Base-by-base conservation (phyloP, 129 eudicot species). In the Deinandra increscens region DNA sequence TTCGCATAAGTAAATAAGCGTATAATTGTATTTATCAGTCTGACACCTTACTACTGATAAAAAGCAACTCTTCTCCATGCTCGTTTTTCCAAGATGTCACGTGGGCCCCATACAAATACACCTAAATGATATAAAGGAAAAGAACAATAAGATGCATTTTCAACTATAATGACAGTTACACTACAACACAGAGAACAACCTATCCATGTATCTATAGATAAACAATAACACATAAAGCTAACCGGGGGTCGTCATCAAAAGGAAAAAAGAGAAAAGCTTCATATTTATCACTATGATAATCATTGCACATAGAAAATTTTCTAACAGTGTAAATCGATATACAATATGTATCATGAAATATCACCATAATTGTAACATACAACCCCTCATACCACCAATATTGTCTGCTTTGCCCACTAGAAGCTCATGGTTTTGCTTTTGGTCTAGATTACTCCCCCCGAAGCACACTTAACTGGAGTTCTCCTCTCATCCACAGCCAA, bases 31-130 rank as follows among this genome's bases (percentile, higher is more conserved):
- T 69, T 65, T 69, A 66, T 33, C 54, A 31, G 41, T 22, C 29
- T 6, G 67, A 69, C 80, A 91, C 97, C 96, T 91, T 85, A 64
- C 81, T 87, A 70, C 97, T 91, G 67, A 91, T 66, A 72, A 91
- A 91, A 48, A 91, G 97, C 80, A 91, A 68, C 76, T 91, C 93
- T 73, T 91, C 92, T 22, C 97, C 86, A 14, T 78, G 68, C 29
- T 85, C 93, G 66, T 88, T 88, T 84, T 91, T 91, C 97, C 97
- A 91, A 45, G 97, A 91, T 51, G 90, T 85, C 78, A 91, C 90
- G 5, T 91, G 96, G 68, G 72, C 97, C n/a, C 97, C 97, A 80
- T 91, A 91, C 31, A 87, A 66, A 78, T 87, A 85, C 17, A 91
- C 79, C 97, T 91, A 60, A 49, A 83, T 5, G 61, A 65, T 22